Evolutionary conservation across 352 stramenopile species (phyloP), one percentile per base, ranked within the genome.

Genomic region (Globisporangium orthogonon): DNA sequence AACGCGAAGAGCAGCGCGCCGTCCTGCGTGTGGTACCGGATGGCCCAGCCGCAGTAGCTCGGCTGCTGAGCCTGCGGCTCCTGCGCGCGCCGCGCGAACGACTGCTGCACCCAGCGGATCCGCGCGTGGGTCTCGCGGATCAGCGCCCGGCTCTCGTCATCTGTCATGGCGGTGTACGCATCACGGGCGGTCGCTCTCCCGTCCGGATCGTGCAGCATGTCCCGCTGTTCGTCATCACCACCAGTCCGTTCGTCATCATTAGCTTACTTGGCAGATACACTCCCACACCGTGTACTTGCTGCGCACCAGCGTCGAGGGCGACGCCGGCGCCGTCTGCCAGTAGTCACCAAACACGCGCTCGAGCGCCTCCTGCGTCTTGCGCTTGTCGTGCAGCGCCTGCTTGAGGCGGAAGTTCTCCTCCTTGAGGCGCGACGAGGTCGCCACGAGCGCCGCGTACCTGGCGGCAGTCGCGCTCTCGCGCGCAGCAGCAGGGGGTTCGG

Each of bases 1-100:
- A 80, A 83, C 7, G 63, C 66, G 30, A 79, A 73, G 58, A 75
- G 76, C 51, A 86, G 39, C 15, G 67, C 66, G 23, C 71, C 56
- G 50, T 60, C 44, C 29, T 62, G 54, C 17, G 35, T 44, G 29
- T 62, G 44, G 52, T 73, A 64, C 43, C 59, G 49, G 31, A 74
- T 52, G 28, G 63, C 41, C 66, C 66, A 74, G 15, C 63, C 66
- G 49, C 50, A 70, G 52, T 68, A 74, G 30, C 54, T 48, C 9
- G 66, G 62, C 56, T 47, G 35, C 30, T 29, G 45, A 5, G 15
- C 6, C n/a, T 41, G 33, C 7, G n/a, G n/a, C 5, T 47, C 43
- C 17, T 51, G 44, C 14, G 23, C 18, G 23, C 30, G n/a, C 33
- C 41, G 52, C 5, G 33, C 31, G 29, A 71, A 30, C 30, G 44